These are phyloP conservation scores for Waltergamsia citrina DNA, from an alignment of 2,329 filamentous ascomycete genomes.

Conservation along the genomic window DNA sequence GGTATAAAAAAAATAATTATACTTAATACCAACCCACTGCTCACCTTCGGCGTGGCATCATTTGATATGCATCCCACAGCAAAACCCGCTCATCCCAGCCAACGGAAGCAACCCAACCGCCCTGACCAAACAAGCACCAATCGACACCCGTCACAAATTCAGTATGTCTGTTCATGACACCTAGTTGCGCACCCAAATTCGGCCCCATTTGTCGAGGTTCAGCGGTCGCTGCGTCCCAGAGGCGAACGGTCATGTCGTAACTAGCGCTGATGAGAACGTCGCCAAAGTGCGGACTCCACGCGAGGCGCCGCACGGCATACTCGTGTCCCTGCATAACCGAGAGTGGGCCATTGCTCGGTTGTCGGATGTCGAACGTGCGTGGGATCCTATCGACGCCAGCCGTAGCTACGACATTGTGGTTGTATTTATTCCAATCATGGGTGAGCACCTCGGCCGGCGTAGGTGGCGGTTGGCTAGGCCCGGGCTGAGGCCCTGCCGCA, in stretches of 20 bases:
- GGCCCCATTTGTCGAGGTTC: constrained; percentile 17
- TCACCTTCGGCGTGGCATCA: no score
- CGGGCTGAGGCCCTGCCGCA: constrained; percentile 4
- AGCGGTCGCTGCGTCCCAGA: constrained; percentile 50
- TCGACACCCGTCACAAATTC: constrained; percentile 96
- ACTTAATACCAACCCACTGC: no score
- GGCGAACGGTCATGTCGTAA: constrained; percentile 95
- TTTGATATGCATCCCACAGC: constrained; percentile 96
- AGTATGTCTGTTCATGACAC: constrained; percentile 84
- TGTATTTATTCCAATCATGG: constrained; percentile 99
- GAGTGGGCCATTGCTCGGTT: constrained; percentile 61
- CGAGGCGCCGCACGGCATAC: constrained; percentile 76
- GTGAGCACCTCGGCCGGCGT: constrained; percentile 74
- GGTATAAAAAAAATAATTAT: no score
- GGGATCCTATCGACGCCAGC: constrained; percentile 83
- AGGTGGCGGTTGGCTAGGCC: constrained; percentile 24
- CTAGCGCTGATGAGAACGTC: constrained; percentile 82
- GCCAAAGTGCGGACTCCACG: constrained; percentile 90
- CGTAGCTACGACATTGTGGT: constrained; percentile 72
- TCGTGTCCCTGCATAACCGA: constrained; percentile 75
- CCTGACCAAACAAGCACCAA: constrained; percentile 93
- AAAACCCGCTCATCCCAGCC: constrained; percentile 90
- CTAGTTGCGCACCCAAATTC: constrained; percentile 60
- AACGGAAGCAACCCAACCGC: constrained; percentile 90
- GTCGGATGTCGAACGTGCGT: constrained; percentile 83